These are phyloP conservation scores for Xylariaceae sp. DNA, from an alignment of 2,329 filamentous ascomycete species.

Conservation along the genomic window DNA sequence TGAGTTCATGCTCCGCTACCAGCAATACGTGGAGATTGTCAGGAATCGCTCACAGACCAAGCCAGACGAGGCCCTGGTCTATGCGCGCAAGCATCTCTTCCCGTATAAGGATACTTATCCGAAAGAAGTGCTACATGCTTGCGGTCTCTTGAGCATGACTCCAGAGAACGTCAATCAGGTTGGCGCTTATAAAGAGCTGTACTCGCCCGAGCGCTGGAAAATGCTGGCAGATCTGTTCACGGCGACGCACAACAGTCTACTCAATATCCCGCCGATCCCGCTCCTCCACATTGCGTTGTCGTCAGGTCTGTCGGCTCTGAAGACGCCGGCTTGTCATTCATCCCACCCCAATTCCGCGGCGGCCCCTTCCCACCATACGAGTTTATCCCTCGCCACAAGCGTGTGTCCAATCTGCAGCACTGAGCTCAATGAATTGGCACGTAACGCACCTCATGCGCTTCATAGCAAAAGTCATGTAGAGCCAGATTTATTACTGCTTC, in stretches of 20 bases:
- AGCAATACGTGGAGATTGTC: conserved; percentile 92
- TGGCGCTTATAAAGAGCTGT: conserved; percentile 52
- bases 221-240: conserved; percentile 76
- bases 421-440: conserved; percentile 86
- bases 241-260: conserved; percentile 77
- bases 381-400: conserved; percentile 54
- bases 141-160: conserved; percentile 72
- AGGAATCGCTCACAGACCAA: conserved; percentile 58
- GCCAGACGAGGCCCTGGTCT: conserved; percentile 68
- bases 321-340: conserved; percentile 89
- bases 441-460: conserved; percentile 86
- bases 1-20: conserved; percentile 87
- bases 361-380: conserved; percentile 38
- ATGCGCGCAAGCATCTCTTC: conserved; percentile 77
- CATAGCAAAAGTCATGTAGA: conserved; percentile 94
- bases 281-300: conserved; percentile 87
- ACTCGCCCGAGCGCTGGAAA: conserved; percentile 66
- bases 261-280: conserved; percentile 74
- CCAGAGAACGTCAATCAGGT: conserved; percentile 44
- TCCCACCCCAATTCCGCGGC: conserved; percentile 30
- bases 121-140: conserved; percentile 64
- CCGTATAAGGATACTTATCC: conserved; percentile 65
- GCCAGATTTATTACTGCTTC: conserved; percentile 76
- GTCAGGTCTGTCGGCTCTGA: conserved; percentile 87
- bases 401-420: conserved; percentile 95